Base-by-base conservation (phyloP, 23 red algal genomes). In the Agarophyton chilense region DNA sequence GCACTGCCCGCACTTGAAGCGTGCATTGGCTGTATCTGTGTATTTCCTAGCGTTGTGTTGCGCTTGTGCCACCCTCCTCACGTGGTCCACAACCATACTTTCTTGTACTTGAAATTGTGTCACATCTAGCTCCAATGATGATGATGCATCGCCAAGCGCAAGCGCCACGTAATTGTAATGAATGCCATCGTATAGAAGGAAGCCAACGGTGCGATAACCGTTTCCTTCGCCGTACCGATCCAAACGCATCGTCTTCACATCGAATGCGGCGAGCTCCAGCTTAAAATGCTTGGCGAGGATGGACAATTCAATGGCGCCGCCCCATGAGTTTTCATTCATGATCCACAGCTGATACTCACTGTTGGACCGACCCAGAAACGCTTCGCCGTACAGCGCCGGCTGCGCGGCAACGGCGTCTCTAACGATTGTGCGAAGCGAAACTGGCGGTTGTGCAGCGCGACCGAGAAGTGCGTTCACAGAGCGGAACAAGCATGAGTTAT, bases 401-500 rank as follows among this genome's bases (percentile, higher is more conserved):
- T 85, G 68, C 19, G 32, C 25, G 11, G 77, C 39, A 25, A 99
- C 80, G 9, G 83, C 89, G 21, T 73, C 61, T 19, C 90, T 56
- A 22, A 94, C 81, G 43, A 92, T 76, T 19, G 39, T 40, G 29
- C 97, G 86, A 19, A 99, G 72, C 33, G 79, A 40, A 4, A 26
- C 53, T 25, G 85, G 38, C 25, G 58, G 22, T 34, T 61, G 66
- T 13, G 72, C 33, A 2, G 68, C 42, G 33, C 81, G 71, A 4
- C 54, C 53, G 43, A 93, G 72, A 46, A 89, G 60, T 16, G 50
- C 84, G 36, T 75, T 70, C 42, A 99, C 93, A 45, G 84, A 68
- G 25, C 88, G 88, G 79, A 99, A 99, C 6, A 99, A 85, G 57
- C 97, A 99, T 19, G 89, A 94, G 81, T 99, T 99, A 76, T 99